These are phyloP conservation scores for Silene conica DNA, from an alignment of 148 eudicot genomes.

Conservation along the genomic window DNA sequence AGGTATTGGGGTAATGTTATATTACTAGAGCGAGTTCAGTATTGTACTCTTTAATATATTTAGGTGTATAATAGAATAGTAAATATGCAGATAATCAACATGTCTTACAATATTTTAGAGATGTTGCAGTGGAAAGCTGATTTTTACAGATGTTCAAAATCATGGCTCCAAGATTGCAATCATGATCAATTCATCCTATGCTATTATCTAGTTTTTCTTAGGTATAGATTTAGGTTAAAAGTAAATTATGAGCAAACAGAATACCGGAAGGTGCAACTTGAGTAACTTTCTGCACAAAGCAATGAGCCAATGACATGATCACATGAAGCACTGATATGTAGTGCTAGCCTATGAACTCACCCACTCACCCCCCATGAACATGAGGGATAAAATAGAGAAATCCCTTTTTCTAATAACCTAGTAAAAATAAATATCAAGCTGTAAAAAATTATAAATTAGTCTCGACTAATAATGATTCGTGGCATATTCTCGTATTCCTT, in stretches of 20 bases:
- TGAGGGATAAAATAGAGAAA: not conserved
- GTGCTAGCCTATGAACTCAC: slow-evolving; percentile 8
- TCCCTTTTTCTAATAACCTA: not conserved
- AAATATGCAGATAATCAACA: not conserved
- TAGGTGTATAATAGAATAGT: not conserved
- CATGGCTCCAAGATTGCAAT: not conserved
- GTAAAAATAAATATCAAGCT: not conserved
- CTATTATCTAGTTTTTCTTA: slow-evolving; percentile 8
- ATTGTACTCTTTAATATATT: not conserved
- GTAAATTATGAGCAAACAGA: not conserved
- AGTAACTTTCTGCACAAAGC: slow-evolving; percentile 16
- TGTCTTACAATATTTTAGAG: slow-evolving; percentile 4
- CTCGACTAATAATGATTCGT: too few species aligned
- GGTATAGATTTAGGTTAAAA: slow-evolving; percentile 13
- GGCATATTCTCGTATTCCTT: too few species aligned
- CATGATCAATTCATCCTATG: not conserved
- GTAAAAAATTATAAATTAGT: not conserved
- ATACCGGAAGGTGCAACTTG: slow-evolving; percentile 1
- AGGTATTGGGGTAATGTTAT: not conserved
- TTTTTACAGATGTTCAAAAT: not conserved
- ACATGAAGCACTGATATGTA: not conserved
- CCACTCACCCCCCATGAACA: not conserved
- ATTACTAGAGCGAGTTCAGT: not conserved
- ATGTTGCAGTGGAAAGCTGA: not conserved
- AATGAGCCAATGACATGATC: slow-evolving; percentile 3